phyloP scores from a whole-genome alignment of 352 stramenopile species.

The Phytophthora citricola region DNA sequence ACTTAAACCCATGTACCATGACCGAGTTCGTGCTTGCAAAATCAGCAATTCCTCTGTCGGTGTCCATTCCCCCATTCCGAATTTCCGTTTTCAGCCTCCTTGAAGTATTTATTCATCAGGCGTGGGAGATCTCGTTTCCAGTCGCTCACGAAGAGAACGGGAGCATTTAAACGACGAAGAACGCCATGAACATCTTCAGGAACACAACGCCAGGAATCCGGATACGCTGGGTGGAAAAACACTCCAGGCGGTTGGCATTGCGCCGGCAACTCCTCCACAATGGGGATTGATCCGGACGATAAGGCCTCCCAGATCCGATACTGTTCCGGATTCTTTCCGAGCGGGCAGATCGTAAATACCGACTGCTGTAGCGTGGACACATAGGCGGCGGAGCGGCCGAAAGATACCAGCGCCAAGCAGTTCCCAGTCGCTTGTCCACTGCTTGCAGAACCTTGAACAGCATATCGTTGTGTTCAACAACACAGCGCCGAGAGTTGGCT shows the following conservation, averaged over 20 bases:
- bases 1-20: slow-evolving; percentile 50
- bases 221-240: slow-evolving; percentile 70
- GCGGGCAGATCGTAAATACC: slow-evolving; percentile 66
- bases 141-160: slow-evolving; percentile 65
- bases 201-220: slow-evolving; percentile 60
- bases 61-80: slow-evolving; percentile 29
- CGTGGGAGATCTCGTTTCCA: slow-evolving; percentile 60
- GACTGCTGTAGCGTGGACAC: slow-evolving; percentile 63
- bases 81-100: slow-evolving; percentile 5
- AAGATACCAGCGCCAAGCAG: slow-evolving; percentile 55
- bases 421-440: slow-evolving; percentile 50
- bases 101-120: slow-evolving; percentile 48
- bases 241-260: slow-evolving; percentile 45
- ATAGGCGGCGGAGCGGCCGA: slow-evolving; percentile 55
- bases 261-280: slow-evolving; percentile 60
- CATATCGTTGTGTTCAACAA: slow-evolving; percentile 69
- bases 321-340: slow-evolving; percentile 74
- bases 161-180: slow-evolving; percentile 53
- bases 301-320: slow-evolving; percentile 77
- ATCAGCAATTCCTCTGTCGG: slow-evolving; percentile 41
- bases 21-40: slow-evolving; percentile 39
- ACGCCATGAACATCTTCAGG: slow-evolving; percentile 63
- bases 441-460: slow-evolving; percentile 64
- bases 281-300: slow-evolving; percentile 65
- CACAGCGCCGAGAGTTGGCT: slow-evolving; percentile 39